Base-by-base conservation (phyloP, 208 protist genomes). In the Trypanosomatidae sp. region DNA sequence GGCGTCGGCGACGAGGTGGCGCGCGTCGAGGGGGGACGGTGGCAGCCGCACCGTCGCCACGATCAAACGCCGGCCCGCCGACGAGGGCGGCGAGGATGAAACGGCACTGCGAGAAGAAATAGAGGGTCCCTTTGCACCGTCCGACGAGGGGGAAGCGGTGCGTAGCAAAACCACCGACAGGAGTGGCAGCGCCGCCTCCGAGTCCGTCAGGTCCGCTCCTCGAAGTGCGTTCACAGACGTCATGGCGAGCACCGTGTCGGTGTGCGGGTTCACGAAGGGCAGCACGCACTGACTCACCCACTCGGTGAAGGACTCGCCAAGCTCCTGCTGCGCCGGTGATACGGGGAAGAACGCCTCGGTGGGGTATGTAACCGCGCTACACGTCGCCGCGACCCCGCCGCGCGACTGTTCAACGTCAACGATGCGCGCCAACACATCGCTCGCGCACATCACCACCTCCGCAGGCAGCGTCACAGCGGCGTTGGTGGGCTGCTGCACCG, bases 221-320 rank as follows among this genome's bases (percentile, higher is more conserved):
- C 66, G 52, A 33, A 75, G 25, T n/a, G 68, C 44, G 3, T 53
- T 69, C 47, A 69, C 30, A 13, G 64, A 68, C 25, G 64, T 68
- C 58, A 91, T 64, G 25, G 58, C 64, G 19, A 92, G 59, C 39
- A 94, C 83, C 7, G 43, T 76, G 62, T 94, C 90, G 0, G 73
- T 72, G 4, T 62, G 39, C 25, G 79, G 44, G n/a, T 79, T 50
- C 25, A 92, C 22, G 71, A 94, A 94, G 7, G 90, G 90, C 77
- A 94, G 62, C 49, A 49, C 46, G 41, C 62, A 73, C 30, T 81
- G 69, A 30, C 74, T 70, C 43, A 74, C 65, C 89, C 89, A 94
- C 68, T 94, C 89, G 2, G 86, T 91, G 56, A 90, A 91, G 17
- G 80, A 70, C n/a, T 83, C 76, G 10, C 43, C 43, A 30, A 25